Evolutionary conservation across 1,284 basidiomycete species (phyloP).

Genomic region (Leccinum cinnamomeum): DNA sequence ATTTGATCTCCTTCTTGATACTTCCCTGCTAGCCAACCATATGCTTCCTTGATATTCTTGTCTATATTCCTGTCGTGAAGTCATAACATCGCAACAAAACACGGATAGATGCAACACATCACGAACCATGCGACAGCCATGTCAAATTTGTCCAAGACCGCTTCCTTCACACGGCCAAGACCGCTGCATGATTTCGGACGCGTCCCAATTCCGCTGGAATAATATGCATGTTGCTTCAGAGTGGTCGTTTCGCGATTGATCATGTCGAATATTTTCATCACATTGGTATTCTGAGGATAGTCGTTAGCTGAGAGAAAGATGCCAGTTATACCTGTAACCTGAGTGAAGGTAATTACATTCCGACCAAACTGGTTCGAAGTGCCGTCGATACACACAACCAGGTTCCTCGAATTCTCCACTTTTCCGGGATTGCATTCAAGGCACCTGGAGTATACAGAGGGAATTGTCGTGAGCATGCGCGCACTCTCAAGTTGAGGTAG

Average conservation of each 20-base stretch:
- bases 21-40: conserved; percentile 41
- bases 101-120: background rate
- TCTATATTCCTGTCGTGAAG: conserved; percentile 23
- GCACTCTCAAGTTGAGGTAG: background rate
- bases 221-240: conserved; percentile 34
- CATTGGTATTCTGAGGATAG: conserved; percentile 36
- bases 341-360: conserved; percentile 16
- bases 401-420: conserved; percentile 21
- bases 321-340: background rate
- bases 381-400: conserved; percentile 33
- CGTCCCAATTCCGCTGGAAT: conserved; percentile 42
- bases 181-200: conserved; percentile 26
- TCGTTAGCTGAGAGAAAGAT: conserved; percentile 7
- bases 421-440: conserved; percentile 10
- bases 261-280: conserved; percentile 35
- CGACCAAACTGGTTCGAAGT: conserved; percentile 32
- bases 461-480: background rate
- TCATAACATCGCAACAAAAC: background rate
- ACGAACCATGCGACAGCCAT: conserved; percentile 30
- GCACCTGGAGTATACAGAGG: conserved; percentile 6
- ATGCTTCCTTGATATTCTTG: conserved; percentile 30
- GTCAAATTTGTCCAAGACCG: conserved; percentile 27
- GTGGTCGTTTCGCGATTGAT: conserved; percentile 21
- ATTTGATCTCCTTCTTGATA: conserved; percentile 42
- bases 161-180: conserved; percentile 19